Conservation (phyloP, 129 eudicot species). For the Arctium lappa region DNA sequence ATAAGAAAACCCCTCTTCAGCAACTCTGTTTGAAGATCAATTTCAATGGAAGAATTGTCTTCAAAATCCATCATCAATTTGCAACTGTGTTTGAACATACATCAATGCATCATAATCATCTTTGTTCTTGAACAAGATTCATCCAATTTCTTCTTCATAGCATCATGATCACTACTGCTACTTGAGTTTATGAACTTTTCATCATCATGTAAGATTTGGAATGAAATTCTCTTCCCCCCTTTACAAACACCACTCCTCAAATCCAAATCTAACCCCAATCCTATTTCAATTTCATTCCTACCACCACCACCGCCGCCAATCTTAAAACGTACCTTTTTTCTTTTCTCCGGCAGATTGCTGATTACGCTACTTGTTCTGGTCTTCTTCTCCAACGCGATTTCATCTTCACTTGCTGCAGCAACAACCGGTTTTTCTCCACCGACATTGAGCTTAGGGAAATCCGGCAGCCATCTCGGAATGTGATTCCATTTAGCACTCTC, state of each 20-base stretch:
- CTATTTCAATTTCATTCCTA: background rate
- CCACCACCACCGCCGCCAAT: constrained; percentile 12
- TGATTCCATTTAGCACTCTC: constrained; percentile 25
- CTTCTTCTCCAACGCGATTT: background rate
- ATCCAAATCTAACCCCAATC: constrained; percentile 36
- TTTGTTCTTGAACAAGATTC: constrained; percentile 7
- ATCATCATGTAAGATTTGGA: constrained; percentile 6
- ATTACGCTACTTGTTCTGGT: background rate
- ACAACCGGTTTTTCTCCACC: constrained; percentile 8
- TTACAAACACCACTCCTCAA: constrained; percentile 36
- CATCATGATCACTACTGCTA: background rate
- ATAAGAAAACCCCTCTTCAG: background rate
- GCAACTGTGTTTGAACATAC: background rate
- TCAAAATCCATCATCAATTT: background rate
- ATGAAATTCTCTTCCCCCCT: constrained; percentile 43
- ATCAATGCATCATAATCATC: constrained; percentile 11
- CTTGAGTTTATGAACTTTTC: background rate
- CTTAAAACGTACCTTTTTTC: constrained; percentile 49
- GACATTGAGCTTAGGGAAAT: constrained; percentile 22
- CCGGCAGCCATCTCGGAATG: constrained; percentile 71
- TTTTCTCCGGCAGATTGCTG: constrained; percentile 26
- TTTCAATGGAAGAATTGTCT: background rate
- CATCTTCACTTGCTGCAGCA: background rate
- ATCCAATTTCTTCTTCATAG: background rate
- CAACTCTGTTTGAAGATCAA: background rate